Evolutionary conservation across 2,329 filamentous ascomycete genomes (phyloP), one percentile per base, ranked within the genome.

Genomic region (Hymenoscyphus fructigenus): DNA sequence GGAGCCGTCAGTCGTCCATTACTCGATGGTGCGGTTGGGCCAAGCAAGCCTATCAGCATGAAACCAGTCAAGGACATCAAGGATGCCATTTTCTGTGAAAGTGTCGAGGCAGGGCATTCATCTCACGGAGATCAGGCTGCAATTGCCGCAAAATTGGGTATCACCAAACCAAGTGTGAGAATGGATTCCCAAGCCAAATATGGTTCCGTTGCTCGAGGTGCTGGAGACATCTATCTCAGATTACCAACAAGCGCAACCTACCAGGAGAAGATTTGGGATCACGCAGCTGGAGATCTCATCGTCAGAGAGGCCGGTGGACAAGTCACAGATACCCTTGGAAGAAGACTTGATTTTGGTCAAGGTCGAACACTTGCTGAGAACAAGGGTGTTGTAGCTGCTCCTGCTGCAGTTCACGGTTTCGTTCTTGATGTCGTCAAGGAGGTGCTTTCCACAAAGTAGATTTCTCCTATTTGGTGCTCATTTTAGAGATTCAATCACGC

Each of bases 141-240:
- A 71, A 96, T 99, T 74, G 92, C 95, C 6, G 79, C 86, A 73
- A 90, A 88, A 75, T 85, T 99, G 5, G 93, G 93, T 62, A 97
- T 99, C 78, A 94, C 91, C 26, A 88, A 87, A 72, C 87, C 91
- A n/a, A 93, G 91, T 71, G 93, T 99, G 66, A 88, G 94, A 69
- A 95, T 99, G 90, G 95, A 99, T 81, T 96, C 92, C 61, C 95
- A 99, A 80, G 94, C 95, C 72, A 99, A 99, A 80, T 99, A 99
- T 79, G 94, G 90, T 67, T 95, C 91, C 41, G 96, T 99, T 76
- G 95, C 95, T 41, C 85, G 95, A 68, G 95, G 95, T 57, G 93
- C 93, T 5, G 95, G 93, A 59, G 95, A 99, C 75, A 89, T 99
- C 70, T 99, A 99, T 80, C 85, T 99, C 65, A 87, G 96, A 62